phyloP scores from a whole-genome alignment of 176 grass and related monocot species.

The Eragrostis nindensis region DNA sequence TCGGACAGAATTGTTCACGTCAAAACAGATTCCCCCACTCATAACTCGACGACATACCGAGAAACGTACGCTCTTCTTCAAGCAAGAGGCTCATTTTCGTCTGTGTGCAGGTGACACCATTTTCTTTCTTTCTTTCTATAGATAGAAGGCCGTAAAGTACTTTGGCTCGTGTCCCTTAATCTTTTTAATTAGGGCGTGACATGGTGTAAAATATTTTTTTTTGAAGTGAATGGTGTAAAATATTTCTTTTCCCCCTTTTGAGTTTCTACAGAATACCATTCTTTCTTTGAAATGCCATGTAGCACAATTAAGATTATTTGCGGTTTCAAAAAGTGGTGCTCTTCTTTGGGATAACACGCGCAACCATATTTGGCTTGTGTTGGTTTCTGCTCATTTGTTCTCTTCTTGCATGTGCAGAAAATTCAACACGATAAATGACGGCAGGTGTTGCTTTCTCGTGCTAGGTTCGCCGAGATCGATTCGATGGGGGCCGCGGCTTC shows the following conservation, averaged over 20 bases:
- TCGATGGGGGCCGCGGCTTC: conserved; percentile 35
- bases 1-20: not conserved
- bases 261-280: too few relatives aligned
- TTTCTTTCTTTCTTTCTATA: not conserved
- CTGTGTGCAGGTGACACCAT: not conserved
- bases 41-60: not conserved
- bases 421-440: too few relatives aligned
- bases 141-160: not conserved
- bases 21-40: not conserved
- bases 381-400: too few relatives aligned
- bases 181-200: not conserved
- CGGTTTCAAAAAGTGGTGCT: too few relatives aligned
- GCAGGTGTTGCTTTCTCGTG: not conserved
- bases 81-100: not conserved
- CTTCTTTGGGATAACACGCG: too few relatives aligned
- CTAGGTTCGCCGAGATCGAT: not conserved
- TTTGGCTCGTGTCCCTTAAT: not conserved
- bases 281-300: too few relatives aligned
- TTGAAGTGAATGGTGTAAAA: too few relatives aligned
- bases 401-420: too few relatives aligned
- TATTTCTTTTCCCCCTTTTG: not conserved
- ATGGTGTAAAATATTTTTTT: too few relatives aligned
- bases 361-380: too few relatives aligned
- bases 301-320: too few relatives aligned
- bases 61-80: not conserved